phyloP scores from a whole-genome alignment of 176 grass and related monocot genomes.

The Musa itinerans region DNA sequence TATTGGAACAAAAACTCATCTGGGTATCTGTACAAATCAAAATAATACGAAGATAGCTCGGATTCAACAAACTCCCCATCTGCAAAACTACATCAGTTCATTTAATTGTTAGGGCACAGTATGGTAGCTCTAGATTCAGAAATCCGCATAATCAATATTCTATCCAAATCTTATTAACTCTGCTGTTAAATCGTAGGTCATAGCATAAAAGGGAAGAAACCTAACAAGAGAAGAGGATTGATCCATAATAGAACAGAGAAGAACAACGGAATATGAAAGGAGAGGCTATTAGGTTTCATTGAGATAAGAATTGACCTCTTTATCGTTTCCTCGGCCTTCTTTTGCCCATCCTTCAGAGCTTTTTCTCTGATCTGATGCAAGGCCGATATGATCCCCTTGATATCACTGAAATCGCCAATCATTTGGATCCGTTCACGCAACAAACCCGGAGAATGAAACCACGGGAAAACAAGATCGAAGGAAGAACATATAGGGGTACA shows the following conservation, averaged over 20 bases:
- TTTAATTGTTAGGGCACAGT: background rate
- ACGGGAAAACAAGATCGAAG: background rate
- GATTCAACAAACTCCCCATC: too few relatives aligned
- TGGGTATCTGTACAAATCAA: background rate
- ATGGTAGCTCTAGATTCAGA: background rate
- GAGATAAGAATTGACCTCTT: background rate
- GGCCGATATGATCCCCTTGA: slow-evolving; percentile 12
- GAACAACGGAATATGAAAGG: background rate
- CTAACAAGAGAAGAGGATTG: background rate
- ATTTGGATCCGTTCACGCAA: background rate
- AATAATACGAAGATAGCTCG: background rate
- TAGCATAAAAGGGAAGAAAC: background rate
- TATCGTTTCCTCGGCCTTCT: slow-evolving; percentile 2
- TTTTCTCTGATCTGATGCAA: slow-evolving; percentile 18
- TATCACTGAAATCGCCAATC: slow-evolving; percentile 3
- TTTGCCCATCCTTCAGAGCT: slow-evolving; percentile 10
- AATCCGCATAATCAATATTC: background rate
- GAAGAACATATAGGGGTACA: background rate
- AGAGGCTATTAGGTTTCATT: background rate
- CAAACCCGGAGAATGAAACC: too few relatives aligned
- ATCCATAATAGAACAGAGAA: background rate
- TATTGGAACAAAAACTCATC: background rate
- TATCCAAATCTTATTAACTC: background rate
- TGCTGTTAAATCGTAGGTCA: background rate
- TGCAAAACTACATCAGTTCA: background rate